Base-by-base conservation (phyloP, 441 rosid species). In the Bocquillonia castaneifolia region DNA sequence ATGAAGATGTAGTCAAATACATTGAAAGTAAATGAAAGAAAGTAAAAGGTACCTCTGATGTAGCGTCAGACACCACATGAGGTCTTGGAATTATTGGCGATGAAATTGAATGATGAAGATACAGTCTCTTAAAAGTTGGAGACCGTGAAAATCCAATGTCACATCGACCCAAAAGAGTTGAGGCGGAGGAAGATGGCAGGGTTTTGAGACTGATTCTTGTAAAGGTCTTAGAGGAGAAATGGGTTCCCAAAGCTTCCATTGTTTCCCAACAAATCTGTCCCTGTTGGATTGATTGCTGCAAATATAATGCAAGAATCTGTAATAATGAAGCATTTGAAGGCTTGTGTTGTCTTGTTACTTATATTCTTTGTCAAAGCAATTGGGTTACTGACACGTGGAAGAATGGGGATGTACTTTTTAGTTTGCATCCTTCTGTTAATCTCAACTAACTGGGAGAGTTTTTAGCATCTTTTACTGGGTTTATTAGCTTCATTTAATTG, bases 211-310 rank as follows among this genome's bases (percentile, higher is more conserved):
- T 18, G 42, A 47, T 61, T 71, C 26, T 67, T 22, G 75, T 20
- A 10, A 63, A 69, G 44, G 72, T 58, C 50, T 58, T 66, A 15
- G 55, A 5, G 42, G 74, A 51, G 48, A 69, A 71, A 47, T 63
- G 40, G 59, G 66, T 48, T 18, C 72, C 69, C 20, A 77, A 47
- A 70, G 80, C 64, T 51, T 69, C 78, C 83, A 80, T 79, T 28
- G 1, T 13, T 56, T 15, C 7, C 3, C 13, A 14, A n/a, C 10
- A 52, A 10, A 18, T 22, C 31, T 18, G 42, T 44, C 20, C 59
- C 14, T 68, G 18, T 32, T 39, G 58, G 40, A 68, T 6, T 54
- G 40, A 28, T 54, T 52, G 56, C 18, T 3, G 17, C 8, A 39
- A 26, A 23, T 17, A 8, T 17, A 47, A 63, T 63, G 12, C 20